A percentile compares a stretch with the other conserved stretches of the same genome.
These are phyloP conservation scores for Lagenidium giganteum DNA, from an alignment of 352 stramenopile species.

Conservation along the genomic window DNA sequence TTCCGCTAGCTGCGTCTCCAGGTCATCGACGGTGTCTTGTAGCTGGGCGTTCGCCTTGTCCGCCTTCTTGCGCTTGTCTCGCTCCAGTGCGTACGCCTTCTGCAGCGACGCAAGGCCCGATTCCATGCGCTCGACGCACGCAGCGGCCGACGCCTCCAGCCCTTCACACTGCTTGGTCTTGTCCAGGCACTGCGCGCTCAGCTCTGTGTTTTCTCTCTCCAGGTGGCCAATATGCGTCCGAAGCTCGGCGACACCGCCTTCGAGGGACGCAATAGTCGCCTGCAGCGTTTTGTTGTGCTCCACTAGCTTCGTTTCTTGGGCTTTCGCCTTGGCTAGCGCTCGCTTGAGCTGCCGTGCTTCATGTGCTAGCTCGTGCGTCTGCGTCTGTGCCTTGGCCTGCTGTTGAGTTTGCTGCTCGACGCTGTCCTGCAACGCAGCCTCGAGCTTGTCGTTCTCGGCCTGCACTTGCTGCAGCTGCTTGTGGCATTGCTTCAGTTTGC, in stretches of 20 bases:
- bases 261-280: conserved; percentile 25
- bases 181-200: conserved; percentile 26
- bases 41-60: conserved; percentile 26
- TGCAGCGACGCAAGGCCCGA: conserved; percentile 24
- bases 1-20: conserved; percentile 20
- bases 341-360: conserved; percentile 48
- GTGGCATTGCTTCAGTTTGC: conserved; percentile 41
- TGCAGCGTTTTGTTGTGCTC: conserved; percentile 37
- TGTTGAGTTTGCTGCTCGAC: conserved; percentile 26
- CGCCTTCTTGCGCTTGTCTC: conserved; percentile 43
- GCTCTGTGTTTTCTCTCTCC: conserved; percentile 24
- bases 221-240: conserved; percentile 25
- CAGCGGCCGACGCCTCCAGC: conserved; percentile 38
- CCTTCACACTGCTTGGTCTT: conserved; percentile 31
- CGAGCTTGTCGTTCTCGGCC: conserved; percentile 29
- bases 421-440: conserved; percentile 29
- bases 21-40: conserved; percentile 30
- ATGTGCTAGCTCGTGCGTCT: conserved; percentile 27
- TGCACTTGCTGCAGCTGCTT: conserved; percentile 30
- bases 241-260: conserved; percentile 24
- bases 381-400: conserved; percentile 23
- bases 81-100: conserved; percentile 31
- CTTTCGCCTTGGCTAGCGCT: conserved; percentile 33
- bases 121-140: conserved; percentile 43
- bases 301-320: conserved; percentile 22